Conservation (phyloP, 2,329 filamentous ascomycete species). For the Aspergillus sp. region DNA sequence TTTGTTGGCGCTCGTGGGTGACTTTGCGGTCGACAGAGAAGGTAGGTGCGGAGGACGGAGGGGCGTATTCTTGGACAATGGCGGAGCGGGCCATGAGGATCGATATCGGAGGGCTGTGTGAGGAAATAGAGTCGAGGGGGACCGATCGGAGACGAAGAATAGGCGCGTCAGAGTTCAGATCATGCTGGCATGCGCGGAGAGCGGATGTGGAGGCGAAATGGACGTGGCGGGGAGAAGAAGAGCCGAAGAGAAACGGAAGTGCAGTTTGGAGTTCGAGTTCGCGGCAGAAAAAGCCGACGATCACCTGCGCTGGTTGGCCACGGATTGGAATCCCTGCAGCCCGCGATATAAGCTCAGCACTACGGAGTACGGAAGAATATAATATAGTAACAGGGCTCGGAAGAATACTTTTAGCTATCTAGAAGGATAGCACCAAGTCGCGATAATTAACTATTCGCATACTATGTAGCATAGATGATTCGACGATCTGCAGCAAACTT, state of each 20-base stretch:
- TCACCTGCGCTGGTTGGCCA: slow-evolving; percentile 3
- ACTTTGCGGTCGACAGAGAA: slow-evolving; percentile 56
- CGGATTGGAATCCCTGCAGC: neutral
- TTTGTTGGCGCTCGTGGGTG: slow-evolving; percentile 55
- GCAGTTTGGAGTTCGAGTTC: slow-evolving; percentile 7
- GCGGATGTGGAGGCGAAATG: slow-evolving; percentile 3
- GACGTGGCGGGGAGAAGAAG: slow-evolving; percentile 5
- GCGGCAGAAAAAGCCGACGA: slow-evolving; percentile 8
- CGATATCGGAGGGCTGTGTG: slow-evolving; percentile 5
- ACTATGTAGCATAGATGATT: neutral
- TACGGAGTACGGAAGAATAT: no score
- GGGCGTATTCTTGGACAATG: slow-evolving; percentile 54
- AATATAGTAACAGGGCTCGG: no score
- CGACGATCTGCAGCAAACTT: neutral
- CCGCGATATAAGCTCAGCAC: neutral
- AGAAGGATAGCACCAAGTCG: neutral
- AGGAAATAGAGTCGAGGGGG: neutral
- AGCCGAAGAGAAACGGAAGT: neutral
- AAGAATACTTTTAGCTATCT: no score
- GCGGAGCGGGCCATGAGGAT: slow-evolving; percentile 45
- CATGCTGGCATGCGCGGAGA: slow-evolving; percentile 3
- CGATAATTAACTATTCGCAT: no score
- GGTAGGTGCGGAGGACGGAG: slow-evolving; percentile 43
- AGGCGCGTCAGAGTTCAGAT: slow-evolving; percentile 13
- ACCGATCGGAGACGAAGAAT: slow-evolving; percentile 13